Base-by-base conservation (phyloP, 2,329 filamentous ascomycete genomes). In the Microcera coccophila region DNA sequence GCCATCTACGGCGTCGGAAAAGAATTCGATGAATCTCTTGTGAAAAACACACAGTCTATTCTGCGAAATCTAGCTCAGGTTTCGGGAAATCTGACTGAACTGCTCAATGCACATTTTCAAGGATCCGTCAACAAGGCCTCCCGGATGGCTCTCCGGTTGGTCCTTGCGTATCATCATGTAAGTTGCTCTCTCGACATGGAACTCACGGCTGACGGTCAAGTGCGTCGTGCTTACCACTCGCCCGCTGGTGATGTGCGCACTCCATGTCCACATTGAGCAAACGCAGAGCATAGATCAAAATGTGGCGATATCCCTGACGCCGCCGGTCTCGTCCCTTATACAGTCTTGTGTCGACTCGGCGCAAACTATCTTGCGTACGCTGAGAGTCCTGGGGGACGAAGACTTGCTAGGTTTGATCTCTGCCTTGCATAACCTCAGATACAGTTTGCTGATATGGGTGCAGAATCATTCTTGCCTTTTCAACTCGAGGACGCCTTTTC, bases 401-500 rank as follows among this genome's bases (percentile, higher is more conserved):
- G 61, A 64, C 33, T 47, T 64, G 3, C 47, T 64, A 3, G 55
- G 55, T 55, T 41, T 20, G 49, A 21, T 16, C 11, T 2, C 4
- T 10, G 3, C 3, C n/a, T 2, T 0, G 0, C 3, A 1, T 2
- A 5, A 3, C 1, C 2, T 8, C 1, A 5, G 12, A 1, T 1
- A 32, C 29, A 10, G 29, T n/a, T 32, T 9, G n/a, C 12, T 32
- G 29, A n/a, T 12, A 26, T 32, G 9, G 12, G 5, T 15, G 15
- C 2, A 57, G 55, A 58, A 31, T 62, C 66, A 2, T 69, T 69
- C 10, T 18, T 70, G 2, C 67, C 67, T 0, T 70, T 69, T 11
- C 66, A 70, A 33, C 59, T 69, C 10, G 67, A 70, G 43, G 65
- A 67, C 28, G 66, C 67, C 5, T 70, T 64, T 7, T 68, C 67